Base-by-base conservation (phyloP, 257 asterid genomes). In the Echium plantagineum region DNA sequence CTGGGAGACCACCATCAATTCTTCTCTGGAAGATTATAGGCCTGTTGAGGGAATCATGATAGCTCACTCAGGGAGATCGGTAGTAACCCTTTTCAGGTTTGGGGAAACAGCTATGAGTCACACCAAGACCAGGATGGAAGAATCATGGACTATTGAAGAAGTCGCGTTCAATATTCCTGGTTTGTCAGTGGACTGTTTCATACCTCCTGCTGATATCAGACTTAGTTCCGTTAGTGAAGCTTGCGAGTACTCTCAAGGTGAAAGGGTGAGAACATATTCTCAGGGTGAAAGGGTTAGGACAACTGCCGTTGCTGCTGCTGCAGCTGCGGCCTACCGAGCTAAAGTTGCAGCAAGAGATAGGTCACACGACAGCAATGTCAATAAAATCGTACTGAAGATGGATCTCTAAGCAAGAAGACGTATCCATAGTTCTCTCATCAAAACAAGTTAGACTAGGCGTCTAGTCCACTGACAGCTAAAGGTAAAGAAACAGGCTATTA, bases 81-180 rank as follows among this genome's bases (percentile, higher is more conserved):
- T 81, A 69, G 89, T 76, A 1, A 81, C 95, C 49, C 95, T 86
- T 57, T 78, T 80, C 64, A 83, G 84, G 70, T 82, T 82, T 2
- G 95, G 95, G 4, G 94, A 86, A 32, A 86, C 86, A 7, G 86
- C 95, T 15, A 80, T 74, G 95, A 82, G 89, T 77, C 87, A 82
- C 52, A 84, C 90, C 0, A 86, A 86, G 72, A 86, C 87, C 21
- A 72, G 93, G 61, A 83, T 86, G 87, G 95, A 86, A 66, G 95
- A 86, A 73, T 80, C 71, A 1, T 86, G 89, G 95, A 77, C 77
- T 1, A 74, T 86, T 0, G 89, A 83, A 71, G 91, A 86, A 76
- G 95, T 79, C 1, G 86, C 87, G 0, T 83, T 86, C 66, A 83
- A 86, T 49, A 83, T 80, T 12, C 84, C 84, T 0, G 93, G 89